Evolutionary conservation across 2,329 filamentous ascomycete genomes (phyloP).

Genomic region (Diaporthe vaccinii): DNA sequence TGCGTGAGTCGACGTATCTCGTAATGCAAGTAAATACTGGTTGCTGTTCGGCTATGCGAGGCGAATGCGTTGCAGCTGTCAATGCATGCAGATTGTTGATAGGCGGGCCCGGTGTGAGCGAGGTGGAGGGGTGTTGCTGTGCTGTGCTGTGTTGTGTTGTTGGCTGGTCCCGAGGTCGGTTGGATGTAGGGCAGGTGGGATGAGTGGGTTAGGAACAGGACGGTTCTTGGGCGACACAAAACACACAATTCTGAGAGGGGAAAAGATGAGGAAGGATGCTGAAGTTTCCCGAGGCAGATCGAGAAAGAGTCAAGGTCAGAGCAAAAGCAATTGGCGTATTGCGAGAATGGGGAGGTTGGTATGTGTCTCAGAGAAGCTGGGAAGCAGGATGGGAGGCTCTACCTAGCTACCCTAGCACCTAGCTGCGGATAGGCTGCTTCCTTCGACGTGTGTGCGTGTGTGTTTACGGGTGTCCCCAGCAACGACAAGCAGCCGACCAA

Average conservation of each 20-base stretch:
- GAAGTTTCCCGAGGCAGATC: not conserved
- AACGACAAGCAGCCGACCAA: slow-evolving; percentile 20
- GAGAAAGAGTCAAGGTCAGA: slow-evolving; percentile 9
- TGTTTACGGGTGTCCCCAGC: slow-evolving; percentile 31
- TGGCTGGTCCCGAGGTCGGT: slow-evolving; percentile 11
- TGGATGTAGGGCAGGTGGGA: not conserved
- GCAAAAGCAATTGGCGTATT: slow-evolving; percentile 32
- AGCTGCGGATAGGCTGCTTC: slow-evolving; percentile 11
- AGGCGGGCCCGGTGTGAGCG: slow-evolving; percentile 19
- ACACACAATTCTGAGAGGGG: slow-evolving; percentile 15
- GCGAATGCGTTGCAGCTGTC: slow-evolving; percentile 30
- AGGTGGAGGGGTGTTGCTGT: slow-evolving; percentile 11
- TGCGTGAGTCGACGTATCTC: slow-evolving; percentile 2
- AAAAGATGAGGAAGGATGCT: slow-evolving; percentile 5
- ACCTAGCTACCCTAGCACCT: not conserved
- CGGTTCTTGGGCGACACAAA: not conserved
- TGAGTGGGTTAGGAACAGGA: not conserved
- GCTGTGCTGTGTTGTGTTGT: slow-evolving; percentile 30
- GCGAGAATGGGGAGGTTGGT: slow-evolving; percentile 36
- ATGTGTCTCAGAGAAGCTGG: slow-evolving; percentile 30
- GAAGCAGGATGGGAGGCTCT: slow-evolving; percentile 21
- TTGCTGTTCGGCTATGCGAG: slow-evolving; percentile 31
- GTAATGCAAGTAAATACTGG: slow-evolving; percentile 34
- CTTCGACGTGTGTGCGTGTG: slow-evolving; percentile 17
- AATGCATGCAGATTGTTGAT: slow-evolving; percentile 30